phyloP scores from a whole-genome alignment of 2,329 filamentous ascomycete genomes.

The Monilinia polystroma region DNA sequence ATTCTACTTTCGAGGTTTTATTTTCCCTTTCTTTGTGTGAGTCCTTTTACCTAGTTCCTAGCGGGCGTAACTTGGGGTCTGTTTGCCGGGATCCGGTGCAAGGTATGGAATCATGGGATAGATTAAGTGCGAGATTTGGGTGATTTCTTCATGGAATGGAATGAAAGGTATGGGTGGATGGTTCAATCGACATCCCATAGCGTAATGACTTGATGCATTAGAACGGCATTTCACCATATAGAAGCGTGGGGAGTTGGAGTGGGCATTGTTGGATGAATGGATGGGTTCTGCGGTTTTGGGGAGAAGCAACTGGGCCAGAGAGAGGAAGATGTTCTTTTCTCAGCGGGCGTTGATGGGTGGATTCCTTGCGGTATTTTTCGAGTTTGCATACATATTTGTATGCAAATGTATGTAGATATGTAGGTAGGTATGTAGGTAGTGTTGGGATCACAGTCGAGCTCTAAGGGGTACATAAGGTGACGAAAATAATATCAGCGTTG shows the following conservation, averaged over 20 bases:
- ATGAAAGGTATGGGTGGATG: neutral
- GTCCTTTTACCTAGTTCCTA: neutral
- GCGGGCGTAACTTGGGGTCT: neutral
- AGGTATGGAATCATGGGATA: neutral
- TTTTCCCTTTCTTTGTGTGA: neutral
- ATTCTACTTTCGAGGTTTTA: neutral
- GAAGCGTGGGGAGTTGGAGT: constrained; percentile 4
- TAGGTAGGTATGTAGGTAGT: neutral
- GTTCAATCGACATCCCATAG: neutral
- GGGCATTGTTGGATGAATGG: neutral
- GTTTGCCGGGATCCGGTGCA: neutral
- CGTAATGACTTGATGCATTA: neutral
- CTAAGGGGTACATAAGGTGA: neutral
- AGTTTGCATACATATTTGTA: neutral
- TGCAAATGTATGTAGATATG: neutral
- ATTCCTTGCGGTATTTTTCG: neutral
- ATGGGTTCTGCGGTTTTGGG: neutral
- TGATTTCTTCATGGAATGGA: neutral
- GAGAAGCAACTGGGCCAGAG: neutral
- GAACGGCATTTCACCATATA: constrained; percentile 12
- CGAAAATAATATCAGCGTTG: neutral
- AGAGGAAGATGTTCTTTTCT: neutral
- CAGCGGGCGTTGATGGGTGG: neutral
- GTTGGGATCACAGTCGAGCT: neutral
- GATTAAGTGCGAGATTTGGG: neutral